A percentile compares a stretch with the other conserved stretches of the same genome.
Conservation (phyloP, 495 filamentous ascomycete species). For the Aspergillus nanangensis region DNA sequence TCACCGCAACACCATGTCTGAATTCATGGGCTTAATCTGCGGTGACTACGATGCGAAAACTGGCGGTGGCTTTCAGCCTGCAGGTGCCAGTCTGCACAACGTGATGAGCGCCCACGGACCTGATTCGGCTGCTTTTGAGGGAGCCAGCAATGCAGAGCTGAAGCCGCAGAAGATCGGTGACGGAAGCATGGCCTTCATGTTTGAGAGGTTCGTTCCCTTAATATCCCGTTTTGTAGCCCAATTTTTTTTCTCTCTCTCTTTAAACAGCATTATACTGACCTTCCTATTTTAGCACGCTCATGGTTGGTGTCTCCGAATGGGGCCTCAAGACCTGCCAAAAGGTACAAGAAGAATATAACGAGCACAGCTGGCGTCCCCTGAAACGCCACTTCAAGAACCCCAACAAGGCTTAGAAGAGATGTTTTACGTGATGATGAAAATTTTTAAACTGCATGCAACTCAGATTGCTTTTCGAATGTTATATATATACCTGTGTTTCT, state of each 20-base stretch:
- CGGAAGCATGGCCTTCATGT: constrained; percentile 65
- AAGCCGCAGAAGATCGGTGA: constrained; percentile 58
- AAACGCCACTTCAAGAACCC: constrained; percentile 73
- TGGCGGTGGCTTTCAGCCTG: constrained; percentile 60
- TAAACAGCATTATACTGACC: too few species aligned
- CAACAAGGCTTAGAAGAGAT: constrained; percentile 27
- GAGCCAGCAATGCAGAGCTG: constrained; percentile 52
- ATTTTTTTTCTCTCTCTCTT: too few species aligned
- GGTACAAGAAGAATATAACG: constrained; percentile 79
- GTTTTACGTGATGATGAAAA: background rate
- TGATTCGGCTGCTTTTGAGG: constrained; percentile 52
- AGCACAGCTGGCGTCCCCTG: constrained; percentile 78
- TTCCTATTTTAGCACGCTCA: constrained; percentile 66
- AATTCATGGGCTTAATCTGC: constrained; percentile 48
- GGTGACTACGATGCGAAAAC: constrained; percentile 68
- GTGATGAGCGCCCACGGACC: constrained; percentile 62
- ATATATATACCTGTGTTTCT: too few species aligned
- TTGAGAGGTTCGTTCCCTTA: constrained; percentile 47
- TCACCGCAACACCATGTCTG: constrained; percentile 78
- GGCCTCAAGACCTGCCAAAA: constrained; percentile 77
- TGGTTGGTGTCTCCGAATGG: constrained; percentile 93
- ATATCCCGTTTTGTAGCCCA: too few species aligned
- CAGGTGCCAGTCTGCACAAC: constrained; percentile 59
- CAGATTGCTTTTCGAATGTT: background rate
- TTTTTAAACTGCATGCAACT: background rate